Percentiles rank a stretch among this genome's conserved stretches.
Evolutionary conservation across 148 eudicot species (phyloP).

Genomic region (Limonium bicolor): DNA sequence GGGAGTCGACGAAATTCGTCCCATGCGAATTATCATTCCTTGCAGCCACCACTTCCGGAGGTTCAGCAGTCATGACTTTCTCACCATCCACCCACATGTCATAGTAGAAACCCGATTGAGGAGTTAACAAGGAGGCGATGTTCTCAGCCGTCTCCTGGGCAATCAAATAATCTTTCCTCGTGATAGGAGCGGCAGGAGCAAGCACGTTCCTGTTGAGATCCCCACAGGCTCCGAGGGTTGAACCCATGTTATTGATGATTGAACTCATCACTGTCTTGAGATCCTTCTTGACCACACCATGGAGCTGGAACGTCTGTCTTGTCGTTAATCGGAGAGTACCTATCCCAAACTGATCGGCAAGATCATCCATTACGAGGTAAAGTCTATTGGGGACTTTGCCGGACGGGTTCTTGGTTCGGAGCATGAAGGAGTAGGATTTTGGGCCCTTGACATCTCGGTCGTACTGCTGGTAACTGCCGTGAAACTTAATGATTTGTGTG

Average conservation of each 20-base stretch:
- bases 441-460: constrained; percentile 71
- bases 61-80: constrained; percentile 79
- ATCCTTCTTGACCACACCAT: constrained; percentile 80
- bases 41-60: constrained; percentile 82
- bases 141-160: constrained; percentile 92
- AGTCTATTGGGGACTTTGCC: constrained; percentile 84
- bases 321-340: constrained; percentile 95
- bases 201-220: constrained; percentile 94
- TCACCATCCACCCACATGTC: constrained; percentile 99
- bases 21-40: constrained; percentile 95
- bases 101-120: constrained; percentile 98
- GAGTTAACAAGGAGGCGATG: constrained; percentile 83
- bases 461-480: constrained; percentile 84
- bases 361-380: constrained; percentile 91
- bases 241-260: constrained; percentile 76
- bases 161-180: constrained; percentile 69
- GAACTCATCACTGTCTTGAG: constrained; percentile 92
- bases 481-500: constrained; percentile 90
- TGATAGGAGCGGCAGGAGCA: constrained; percentile 94
- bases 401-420: constrained; percentile 93
- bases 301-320: constrained; percentile 94
- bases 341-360: constrained; percentile 91
- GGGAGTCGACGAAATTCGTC: constrained; percentile 84
- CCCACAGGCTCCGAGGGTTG: constrained; percentile 98
- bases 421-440: constrained; percentile 94